Evolutionary conservation across 1,139 yeast species (phyloP), one percentile per base, ranked within the genome.

Genomic region (Zygosaccharomyces sapae): DNA sequence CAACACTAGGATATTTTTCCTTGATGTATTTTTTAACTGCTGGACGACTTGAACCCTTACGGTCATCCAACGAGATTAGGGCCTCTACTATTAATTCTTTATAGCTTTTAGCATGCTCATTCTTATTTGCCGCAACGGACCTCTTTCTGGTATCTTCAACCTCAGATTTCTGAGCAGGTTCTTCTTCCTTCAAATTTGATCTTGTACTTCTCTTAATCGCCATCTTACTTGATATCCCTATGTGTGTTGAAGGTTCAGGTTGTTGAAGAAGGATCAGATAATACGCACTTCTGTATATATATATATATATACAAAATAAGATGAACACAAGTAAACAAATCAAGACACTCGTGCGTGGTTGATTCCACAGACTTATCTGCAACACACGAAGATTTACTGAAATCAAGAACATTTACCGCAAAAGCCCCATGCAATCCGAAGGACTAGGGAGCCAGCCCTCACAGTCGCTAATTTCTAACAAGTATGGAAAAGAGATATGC

Each of bases 21-120:
- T 56, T 81, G 55, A 85, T 80, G 66, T 79, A 83, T 68, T 84
- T 84, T 74, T 85, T 84, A 61, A 85, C 72, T 30, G 87, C 86
- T 65, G 81, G 86, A 65, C 92, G 86, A 77, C 84, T 79, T 41
- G 94, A 83, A 47, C 96, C 96, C 53, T 78, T 83, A 71, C 95
- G 81, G 61, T 86, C 94, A 63, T 86, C 85, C 61, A 87, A 76
- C 33, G 83, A 71, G 43, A 76, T 66, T 56, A 88, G 75, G 47
- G 95, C 95, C 52, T 84, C 80, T 61, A 77, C 77, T 67, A 88
- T 86, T 81, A 86, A 77, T 51, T 86, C 95, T 81, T 62, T 52
- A 51, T 54, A 54, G 41, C 57, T 54, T 49, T 59, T 59, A 12
- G 56, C 33, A n/a, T 49, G 33, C 7, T 39, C 52, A 20, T 38